Conservation (phyloP, 148 eudicot genomes). For the Chenopodium berlandieri region DNA sequence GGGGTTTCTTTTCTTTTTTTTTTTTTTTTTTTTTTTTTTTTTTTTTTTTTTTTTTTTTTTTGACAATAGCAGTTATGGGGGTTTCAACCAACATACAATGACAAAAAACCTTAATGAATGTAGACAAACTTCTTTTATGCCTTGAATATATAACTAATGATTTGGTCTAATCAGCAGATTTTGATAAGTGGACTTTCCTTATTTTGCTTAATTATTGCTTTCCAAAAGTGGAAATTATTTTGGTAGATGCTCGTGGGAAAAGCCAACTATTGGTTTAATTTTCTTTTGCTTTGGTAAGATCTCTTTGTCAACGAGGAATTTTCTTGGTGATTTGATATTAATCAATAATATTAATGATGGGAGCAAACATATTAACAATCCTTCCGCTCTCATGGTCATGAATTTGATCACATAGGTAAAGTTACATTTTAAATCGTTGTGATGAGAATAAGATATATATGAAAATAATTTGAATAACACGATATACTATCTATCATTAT, state of each 20-base stretch:
- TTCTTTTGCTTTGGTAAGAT: too few species aligned
- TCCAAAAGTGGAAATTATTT: neutral
- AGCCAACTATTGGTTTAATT: neutral
- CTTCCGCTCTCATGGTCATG: too few species aligned
- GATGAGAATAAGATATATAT: too few species aligned
- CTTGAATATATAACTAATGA: neutral
- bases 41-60: too few species aligned
- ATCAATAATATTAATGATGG: neutral
- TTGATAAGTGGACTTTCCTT: neutral
- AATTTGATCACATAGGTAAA: too few species aligned
- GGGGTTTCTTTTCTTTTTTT: too few species aligned
- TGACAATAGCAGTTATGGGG: neutral
- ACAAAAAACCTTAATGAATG: neutral
- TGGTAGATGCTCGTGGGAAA: neutral
- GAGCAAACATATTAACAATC: neutral
- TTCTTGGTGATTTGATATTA: neutral
- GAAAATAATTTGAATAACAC: too few species aligned
- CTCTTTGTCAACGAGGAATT: too few species aligned
- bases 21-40: too few species aligned
- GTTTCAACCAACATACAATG: constrained; percentile 29
- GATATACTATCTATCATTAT: too few species aligned
- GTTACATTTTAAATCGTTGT: too few species aligned
- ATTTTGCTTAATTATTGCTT: constrained; percentile 7
- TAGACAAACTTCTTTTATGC: neutral
- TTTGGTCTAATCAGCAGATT: constrained; percentile 8